phyloP scores from a whole-genome alignment of 1,284 basidiomycete genomes.

The Irpex sp. region DNA sequence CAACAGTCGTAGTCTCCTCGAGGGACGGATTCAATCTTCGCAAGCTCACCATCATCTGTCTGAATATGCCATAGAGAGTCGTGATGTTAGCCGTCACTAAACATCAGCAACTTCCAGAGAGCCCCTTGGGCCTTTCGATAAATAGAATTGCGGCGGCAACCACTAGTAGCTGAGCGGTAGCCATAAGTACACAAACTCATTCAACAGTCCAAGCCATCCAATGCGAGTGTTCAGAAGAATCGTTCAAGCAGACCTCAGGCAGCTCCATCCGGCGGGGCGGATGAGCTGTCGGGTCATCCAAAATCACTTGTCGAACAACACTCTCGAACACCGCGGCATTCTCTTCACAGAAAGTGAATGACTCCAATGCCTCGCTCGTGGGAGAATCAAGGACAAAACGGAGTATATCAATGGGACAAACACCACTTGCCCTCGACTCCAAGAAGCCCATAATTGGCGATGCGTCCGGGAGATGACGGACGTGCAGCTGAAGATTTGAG shows the following conservation, averaged over 20 bases:
- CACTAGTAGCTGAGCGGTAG: no score
- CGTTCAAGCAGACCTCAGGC: background rate
- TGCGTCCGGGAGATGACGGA: background rate
- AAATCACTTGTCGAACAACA: background rate
- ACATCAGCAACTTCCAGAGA: no score
- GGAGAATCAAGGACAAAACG: background rate
- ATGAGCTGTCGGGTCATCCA: background rate
- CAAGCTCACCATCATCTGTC: no score
- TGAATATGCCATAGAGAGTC: no score
- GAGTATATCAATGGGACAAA: background rate
- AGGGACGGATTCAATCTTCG: background rate
- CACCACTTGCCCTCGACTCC: background rate
- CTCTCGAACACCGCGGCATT: background rate
- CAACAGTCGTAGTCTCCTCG: background rate
- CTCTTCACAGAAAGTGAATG: background rate
- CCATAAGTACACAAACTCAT: background rate
- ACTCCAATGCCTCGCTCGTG: background rate
- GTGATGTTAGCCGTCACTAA: no score
- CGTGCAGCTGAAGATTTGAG: background rate
- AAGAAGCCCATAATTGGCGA: background rate
- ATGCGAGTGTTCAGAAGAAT: background rate
- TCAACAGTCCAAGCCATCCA: background rate
- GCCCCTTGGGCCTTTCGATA: no score
- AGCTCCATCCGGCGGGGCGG: background rate
- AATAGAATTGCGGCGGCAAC: no score